Evolutionary conservation across 2,329 filamentous ascomycete species (phyloP).

Genomic region (Apiospora marii): DNA sequence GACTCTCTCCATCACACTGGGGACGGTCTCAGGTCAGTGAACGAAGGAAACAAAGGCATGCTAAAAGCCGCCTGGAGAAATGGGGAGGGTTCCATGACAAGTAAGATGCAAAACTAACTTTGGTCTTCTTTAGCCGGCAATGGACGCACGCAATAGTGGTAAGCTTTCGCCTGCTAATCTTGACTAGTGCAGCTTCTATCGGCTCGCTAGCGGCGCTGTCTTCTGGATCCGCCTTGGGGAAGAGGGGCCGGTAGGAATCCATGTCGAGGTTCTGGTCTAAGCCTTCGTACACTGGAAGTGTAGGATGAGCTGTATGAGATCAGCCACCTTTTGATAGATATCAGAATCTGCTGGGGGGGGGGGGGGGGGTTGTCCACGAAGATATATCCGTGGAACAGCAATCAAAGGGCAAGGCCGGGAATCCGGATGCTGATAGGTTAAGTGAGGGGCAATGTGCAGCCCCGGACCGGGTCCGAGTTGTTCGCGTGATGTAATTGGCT

Average conservation of each 20-base stretch:
- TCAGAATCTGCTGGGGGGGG: neutral
- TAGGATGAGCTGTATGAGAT: neutral
- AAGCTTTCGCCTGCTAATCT: neutral
- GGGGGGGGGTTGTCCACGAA: too few relatives aligned
- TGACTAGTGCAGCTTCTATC: neutral
- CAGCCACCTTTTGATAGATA: neutral
- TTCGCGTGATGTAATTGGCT: neutral
- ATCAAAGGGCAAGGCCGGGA: neutral
- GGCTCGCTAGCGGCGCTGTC: neutral
- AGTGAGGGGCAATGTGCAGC: neutral
- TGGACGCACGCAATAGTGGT: neutral
- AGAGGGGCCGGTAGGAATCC: neutral
- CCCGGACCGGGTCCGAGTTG: neutral
- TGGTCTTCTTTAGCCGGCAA: neutral
- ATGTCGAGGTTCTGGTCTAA: neutral
- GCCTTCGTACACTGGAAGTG: neutral
- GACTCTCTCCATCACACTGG: neutral
- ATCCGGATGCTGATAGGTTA: neutral
- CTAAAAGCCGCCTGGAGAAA: too few relatives aligned
- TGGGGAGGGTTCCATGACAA: too few relatives aligned
- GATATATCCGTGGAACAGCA: neutral
- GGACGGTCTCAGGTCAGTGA: neutral
- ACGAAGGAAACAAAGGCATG: neutral
- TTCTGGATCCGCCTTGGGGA: neutral
- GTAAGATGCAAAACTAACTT: neutral